Conservation (phyloP, 345 rosid species). For the Brassica incana region DNA sequence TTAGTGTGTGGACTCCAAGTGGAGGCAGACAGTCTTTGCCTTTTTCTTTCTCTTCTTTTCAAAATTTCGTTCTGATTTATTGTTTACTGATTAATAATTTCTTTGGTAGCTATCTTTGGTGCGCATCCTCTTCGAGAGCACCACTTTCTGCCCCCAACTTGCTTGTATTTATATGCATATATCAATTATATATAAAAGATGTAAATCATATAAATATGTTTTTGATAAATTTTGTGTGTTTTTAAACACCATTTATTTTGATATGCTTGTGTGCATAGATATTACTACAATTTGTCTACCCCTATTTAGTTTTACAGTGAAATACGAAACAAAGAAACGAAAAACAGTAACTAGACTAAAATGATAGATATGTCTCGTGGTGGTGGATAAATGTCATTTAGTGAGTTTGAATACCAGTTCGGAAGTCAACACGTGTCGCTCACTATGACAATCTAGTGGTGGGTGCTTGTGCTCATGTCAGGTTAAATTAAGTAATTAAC, state of each 20-base stretch:
- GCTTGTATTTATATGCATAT: conserved; percentile 16
- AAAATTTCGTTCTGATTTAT: background rate
- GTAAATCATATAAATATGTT: background rate
- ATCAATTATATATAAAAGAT: background rate
- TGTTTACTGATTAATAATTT: conserved; percentile 8
- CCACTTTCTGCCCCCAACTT: conserved; percentile 28
- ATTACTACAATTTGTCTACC: background rate
- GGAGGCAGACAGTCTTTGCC: conserved; percentile 38
- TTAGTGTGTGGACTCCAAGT: conserved; percentile 29
- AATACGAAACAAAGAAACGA: background rate
- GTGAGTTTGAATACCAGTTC: conserved; percentile 37
- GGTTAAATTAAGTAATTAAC: conserved; percentile 15
- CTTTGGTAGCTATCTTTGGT: conserved; percentile 15
- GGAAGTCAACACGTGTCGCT: conserved; percentile 36
- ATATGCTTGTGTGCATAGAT: background rate
- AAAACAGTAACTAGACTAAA: background rate
- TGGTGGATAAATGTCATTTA: conserved; percentile 30
- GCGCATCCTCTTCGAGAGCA: conserved; percentile 39
- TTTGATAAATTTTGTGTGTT: background rate
- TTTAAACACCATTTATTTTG: background rate
- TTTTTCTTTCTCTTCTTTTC: conserved; percentile 26
- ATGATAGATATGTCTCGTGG: conserved; percentile 9
- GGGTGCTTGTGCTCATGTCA: conserved; percentile 36
- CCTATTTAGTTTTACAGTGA: background rate
- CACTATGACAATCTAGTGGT: conserved; percentile 34